These are phyloP conservation scores for Syncephalastrum monosporum DNA, from an alignment of 371 early-diverging fungal genomes.

Conservation along the genomic window DNA sequence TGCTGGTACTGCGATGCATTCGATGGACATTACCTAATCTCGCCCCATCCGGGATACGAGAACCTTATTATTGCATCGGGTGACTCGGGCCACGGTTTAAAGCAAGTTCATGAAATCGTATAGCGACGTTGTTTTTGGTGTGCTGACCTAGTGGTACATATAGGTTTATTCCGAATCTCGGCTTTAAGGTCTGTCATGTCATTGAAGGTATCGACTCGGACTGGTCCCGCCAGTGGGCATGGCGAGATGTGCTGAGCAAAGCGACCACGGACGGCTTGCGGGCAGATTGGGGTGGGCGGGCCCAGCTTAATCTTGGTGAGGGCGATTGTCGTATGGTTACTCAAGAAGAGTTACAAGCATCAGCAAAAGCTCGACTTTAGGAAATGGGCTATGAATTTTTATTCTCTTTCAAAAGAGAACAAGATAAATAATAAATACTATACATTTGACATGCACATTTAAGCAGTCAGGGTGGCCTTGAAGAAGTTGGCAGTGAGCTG, in stretches of 20 bases:
- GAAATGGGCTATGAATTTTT: no score
- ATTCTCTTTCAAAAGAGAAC: no score
- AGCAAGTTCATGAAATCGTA: slow-evolving; percentile 24
- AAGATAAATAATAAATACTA: no score
- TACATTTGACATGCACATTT: no score
- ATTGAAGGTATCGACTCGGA: slow-evolving; percentile 29
- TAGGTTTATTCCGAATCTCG: slow-evolving; percentile 33
- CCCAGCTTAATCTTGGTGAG: slow-evolving; percentile 8
- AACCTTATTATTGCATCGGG: slow-evolving; percentile 45
- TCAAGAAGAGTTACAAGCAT: slow-evolving; percentile 1
- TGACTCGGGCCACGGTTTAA: slow-evolving; percentile 53
- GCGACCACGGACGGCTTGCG: slow-evolving; percentile 15
- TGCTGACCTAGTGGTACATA: background rate
- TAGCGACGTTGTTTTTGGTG: background rate
- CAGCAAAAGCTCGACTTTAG: no score
- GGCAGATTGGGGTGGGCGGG: slow-evolving; percentile 7
- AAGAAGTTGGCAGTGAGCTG: slow-evolving; percentile 54
- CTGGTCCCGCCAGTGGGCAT: slow-evolving; percentile 27
- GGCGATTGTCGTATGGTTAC: slow-evolving; percentile 9
- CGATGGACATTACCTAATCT: slow-evolving; percentile 43
- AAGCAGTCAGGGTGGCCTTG: slow-evolving; percentile 13
- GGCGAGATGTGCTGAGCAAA: slow-evolving; percentile 17
- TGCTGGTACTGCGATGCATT: slow-evolving; percentile 51
- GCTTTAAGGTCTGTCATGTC: slow-evolving; percentile 28
- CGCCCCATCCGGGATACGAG: slow-evolving; percentile 41